A percentile compares a stretch with the other conserved stretches of the same genome.
Evolutionary conservation across 805 yeast genomes (phyloP).

Genomic region (Candida peoriensis): DNA sequence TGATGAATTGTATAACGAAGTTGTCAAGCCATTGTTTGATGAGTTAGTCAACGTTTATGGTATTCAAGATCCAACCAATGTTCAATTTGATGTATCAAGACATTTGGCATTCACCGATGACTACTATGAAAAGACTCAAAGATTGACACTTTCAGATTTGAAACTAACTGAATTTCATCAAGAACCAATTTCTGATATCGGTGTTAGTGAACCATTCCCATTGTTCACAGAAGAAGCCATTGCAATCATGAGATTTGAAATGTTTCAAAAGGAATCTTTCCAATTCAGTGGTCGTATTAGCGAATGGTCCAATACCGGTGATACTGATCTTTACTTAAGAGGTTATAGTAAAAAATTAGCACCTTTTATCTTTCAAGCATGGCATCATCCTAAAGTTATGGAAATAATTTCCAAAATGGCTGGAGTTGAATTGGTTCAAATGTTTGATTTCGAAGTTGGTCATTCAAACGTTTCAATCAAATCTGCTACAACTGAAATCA

Average conservation of each 20-base stretch:
- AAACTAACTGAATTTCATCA: constrained; percentile 33
- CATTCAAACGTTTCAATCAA: constrained; percentile 47
- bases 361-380: constrained; percentile 51
- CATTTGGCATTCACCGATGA: constrained; percentile 36
- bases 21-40: constrained; percentile 4
- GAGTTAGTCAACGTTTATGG: constrained; percentile 12
- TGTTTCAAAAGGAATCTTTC: constrained; percentile 42
- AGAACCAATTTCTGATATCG: constrained; percentile 48
- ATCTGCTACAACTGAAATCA: constrained; percentile 9
- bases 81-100: constrained; percentile 32
- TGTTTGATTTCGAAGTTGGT: constrained; percentile 48
- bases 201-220: constrained; percentile 57
- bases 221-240: constrained; percentile 57
- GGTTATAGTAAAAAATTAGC: constrained; percentile 43
- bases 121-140: constrained; percentile 31
- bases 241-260: constrained; percentile 52
- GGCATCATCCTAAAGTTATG: constrained; percentile 54
- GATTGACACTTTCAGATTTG: constrained; percentile 43
- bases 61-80: constrained; percentile 19
- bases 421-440: constrained; percentile 24
- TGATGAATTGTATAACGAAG: constrained; percentile 4
- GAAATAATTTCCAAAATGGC: constrained; percentile 54
- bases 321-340: constrained; percentile 41
- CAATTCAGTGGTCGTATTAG: constrained; percentile 38
- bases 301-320: constrained; percentile 41